Evolutionary conservation across 2,329 filamentous ascomycete genomes (phyloP).

Genomic region (Pestalotiopsis sp.): DNA sequence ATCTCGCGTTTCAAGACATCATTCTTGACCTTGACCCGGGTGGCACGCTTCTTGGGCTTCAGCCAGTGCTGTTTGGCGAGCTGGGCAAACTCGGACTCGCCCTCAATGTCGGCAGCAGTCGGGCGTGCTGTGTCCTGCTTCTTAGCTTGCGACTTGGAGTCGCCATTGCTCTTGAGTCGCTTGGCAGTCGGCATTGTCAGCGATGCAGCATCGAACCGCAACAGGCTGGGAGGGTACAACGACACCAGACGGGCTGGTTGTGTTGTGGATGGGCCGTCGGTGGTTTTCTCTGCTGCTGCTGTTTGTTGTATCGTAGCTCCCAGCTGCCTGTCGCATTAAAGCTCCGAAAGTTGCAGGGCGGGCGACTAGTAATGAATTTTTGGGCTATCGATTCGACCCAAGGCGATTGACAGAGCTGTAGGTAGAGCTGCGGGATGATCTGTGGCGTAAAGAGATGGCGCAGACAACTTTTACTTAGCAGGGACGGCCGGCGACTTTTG

Average conservation of each 20-base stretch:
- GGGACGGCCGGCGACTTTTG: not conserved
- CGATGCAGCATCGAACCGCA: constrained; percentile 16
- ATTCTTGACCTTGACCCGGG: constrained; percentile 76
- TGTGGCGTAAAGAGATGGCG: constrained; percentile 9
- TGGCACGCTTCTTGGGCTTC: constrained; percentile 60
- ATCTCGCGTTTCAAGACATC: constrained; percentile 85
- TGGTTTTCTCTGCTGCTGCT: not conserved
- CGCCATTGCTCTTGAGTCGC: constrained; percentile 56
- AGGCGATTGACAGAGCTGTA: not conserved
- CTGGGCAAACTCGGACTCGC: constrained; percentile 72
- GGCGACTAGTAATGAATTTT: constrained; percentile 3
- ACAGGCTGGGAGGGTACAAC: constrained; percentile 2
- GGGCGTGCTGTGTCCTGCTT: constrained; percentile 53
- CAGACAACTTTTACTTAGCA: not conserved
- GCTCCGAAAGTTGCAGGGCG: not conserved
- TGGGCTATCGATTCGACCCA: not conserved
- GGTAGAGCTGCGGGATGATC: constrained; percentile 8
- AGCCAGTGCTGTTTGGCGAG: constrained; percentile 88
- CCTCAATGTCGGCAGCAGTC: constrained; percentile 70
- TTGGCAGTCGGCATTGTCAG: constrained; percentile 60
- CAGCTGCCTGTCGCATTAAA: constrained; percentile 6
- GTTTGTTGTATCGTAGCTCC: not conserved
- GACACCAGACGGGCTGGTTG: not conserved
- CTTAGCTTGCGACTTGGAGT: constrained; percentile 43
- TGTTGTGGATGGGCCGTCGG: not conserved